Evolutionary conservation across 495 filamentous ascomycete species (phyloP), one percentile per base, ranked within the genome.

Genomic region (Darksidea phi): DNA sequence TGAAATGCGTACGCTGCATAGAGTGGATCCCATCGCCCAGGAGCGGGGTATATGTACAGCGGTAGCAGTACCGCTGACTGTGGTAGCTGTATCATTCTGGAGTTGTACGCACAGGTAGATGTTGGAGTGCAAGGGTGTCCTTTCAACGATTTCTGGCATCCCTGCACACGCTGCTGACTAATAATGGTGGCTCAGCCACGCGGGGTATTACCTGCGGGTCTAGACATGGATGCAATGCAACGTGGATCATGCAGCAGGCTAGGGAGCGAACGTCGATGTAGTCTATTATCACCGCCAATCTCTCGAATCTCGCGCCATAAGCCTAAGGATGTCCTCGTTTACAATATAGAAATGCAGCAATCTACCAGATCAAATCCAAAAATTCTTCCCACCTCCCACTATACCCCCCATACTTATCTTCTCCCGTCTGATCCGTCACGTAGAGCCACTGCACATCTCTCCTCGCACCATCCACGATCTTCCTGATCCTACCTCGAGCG

Each of bases 21-120:
- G 17, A 68, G 56, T 2, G 38, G 61, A 45, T 68, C 56, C 65
- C 65, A 68, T 21, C 53, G 26, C 3, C 65, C 65, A 15, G 41
- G 51, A n/a, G 37, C 23, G 2, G 65, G 65, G 37, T 60, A 64
- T 23, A 68, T 61, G 32, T 68, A 68, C 18, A 68, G 56, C 20
- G 65, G 65, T 15, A 68, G 23, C 20, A 68, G 28, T 11, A 68
- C 50, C 5, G 23, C 49, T 1, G 52, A 57, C 24, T 48, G 46
- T 13, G 49, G 41, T 10, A 47, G 11, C 20, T 26, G 37, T 4
- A 13, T 17, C 48, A 52, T 53, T 34, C 6, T 53, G 36, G 5
- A 15, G 15, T 6, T 20, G 41, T 43, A 20, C n/a, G n/a, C n/a
- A n/a, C 15, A n/a, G 41, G 15, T n/a, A 6, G 15, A 6, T 3